Evolutionary conservation across 2,329 filamentous ascomycete genomes (phyloP), one percentile per base, ranked within the genome.

Genomic region (Ploettnerulaceae sp.): DNA sequence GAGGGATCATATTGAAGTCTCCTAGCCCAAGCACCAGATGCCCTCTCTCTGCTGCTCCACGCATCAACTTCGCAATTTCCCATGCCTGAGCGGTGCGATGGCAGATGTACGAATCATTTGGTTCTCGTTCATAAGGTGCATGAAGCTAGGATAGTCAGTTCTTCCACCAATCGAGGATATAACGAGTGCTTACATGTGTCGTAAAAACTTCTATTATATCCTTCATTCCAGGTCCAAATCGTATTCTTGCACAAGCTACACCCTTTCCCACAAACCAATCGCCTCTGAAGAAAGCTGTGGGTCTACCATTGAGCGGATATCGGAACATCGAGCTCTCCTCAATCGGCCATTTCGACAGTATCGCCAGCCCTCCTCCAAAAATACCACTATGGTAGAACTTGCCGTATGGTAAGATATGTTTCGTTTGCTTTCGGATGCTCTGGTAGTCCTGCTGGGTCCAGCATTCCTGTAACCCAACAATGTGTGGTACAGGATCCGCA

Each of bases 211-310:
- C 89, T 14, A 89, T 73, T 8, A 90, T 70, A 56, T 93, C 84
- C 49, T 77, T 76, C 34, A 67, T 64, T 1, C 69, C 75, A 0
- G 76, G 70, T 0, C 87, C 87, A 56, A 85, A 83, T 3, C 86
- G 74, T 57, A 97, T 84, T 53, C 78, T 77, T 2, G 91, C 91
- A 61, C 79, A 85, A 5, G 91, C 93, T 32, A 97, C 82, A 12
- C 93, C 93, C 65, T 97, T 97, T 0, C 93, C 93, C 7, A 96
- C 90, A 62, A 82, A 97, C 89, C 91, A 97, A 66, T 97, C 91
- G 8, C 93, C 93, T 50, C 91, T 76, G 69, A 85, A 96, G 68
- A 97, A 95, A 4, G 91, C 91, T 7, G 89, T 91, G 5, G 93
- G 93, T 14, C 91, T 79, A 14, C 93, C 93, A 65, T 95, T 96